Evolutionary conservation across 2,329 filamentous ascomycete genomes (phyloP).

Genomic region (Drechslerella coelobrocha): DNA sequence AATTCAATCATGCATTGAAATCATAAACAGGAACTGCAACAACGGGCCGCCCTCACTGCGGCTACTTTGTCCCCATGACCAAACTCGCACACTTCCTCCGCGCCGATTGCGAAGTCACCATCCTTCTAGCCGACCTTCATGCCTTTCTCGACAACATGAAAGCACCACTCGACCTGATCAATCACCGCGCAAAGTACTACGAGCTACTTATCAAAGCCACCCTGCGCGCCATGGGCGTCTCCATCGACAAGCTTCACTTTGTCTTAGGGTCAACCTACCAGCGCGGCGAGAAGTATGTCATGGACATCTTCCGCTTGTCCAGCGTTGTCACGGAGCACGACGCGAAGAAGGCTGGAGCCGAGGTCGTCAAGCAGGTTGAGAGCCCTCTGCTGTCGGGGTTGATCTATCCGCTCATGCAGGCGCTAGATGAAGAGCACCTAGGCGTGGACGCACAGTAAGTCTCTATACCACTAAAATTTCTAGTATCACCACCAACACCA

Average conservation of each 20-base stretch:
- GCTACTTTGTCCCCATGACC: slow-evolving; percentile 85
- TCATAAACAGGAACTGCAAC: slow-evolving; percentile 71
- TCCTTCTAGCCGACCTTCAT: slow-evolving; percentile 72
- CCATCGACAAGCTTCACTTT: slow-evolving; percentile 79
- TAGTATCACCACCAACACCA: too few relatives aligned
- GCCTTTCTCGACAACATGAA: slow-evolving; percentile 84
- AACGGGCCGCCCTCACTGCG: slow-evolving; percentile 85
- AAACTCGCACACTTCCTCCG: slow-evolving; percentile 88
- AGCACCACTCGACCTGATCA: slow-evolving; percentile 85
- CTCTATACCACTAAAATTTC: too few relatives aligned
- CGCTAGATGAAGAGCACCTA: slow-evolving; percentile 87
- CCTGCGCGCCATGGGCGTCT: slow-evolving; percentile 77
- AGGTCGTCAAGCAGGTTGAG: slow-evolving; percentile 89
- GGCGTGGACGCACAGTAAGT: slow-evolving; percentile 78
- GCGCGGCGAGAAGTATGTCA: slow-evolving; percentile 73
- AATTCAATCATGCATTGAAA: not conserved
- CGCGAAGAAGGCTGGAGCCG: slow-evolving; percentile 87
- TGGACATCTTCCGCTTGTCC: slow-evolving; percentile 83
- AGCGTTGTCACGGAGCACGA: slow-evolving; percentile 76
- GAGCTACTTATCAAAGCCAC: slow-evolving; percentile 74
- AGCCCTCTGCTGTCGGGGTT: slow-evolving; percentile 77
- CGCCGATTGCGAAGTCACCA: slow-evolving; percentile 80
- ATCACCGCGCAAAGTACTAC: slow-evolving; percentile 84
- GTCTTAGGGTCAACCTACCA: slow-evolving; percentile 87
- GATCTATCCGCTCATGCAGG: slow-evolving; percentile 86